Base-by-base conservation (phyloP, 768 basidiomycete genomes). In the Suillus subalutaceus region DNA sequence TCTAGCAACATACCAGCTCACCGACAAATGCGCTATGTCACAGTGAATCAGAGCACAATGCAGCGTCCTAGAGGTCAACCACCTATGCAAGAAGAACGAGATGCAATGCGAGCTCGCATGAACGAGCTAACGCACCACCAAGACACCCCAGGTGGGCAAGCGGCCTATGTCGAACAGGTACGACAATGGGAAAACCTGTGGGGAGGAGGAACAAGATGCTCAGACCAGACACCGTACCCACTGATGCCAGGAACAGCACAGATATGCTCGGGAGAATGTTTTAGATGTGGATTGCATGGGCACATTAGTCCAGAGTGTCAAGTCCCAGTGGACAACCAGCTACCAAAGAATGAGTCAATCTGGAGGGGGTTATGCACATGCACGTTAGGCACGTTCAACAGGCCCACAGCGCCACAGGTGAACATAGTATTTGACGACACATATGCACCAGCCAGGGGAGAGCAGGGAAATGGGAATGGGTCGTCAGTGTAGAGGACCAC, bases 401-500 rank as follows among this genome's bases (percentile, higher is more conserved):
- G n/a, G 6, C n/a, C 46, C 1, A 48, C n/a, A 13, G 46, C 12
- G 5, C 46, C n/a, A 4, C 46, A 48, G 12, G 10, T 48, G 9
- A 48, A 48, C n/a, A 23, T 48, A 0, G 12, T 48, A 13, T 48
- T 48, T 1, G 46, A 48, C 0, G 5, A 43, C 2, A 7, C 43
- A 4, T 20, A n/a, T 10, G 10, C 0, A n/a, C n/a, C n/a, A n/a
- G n/a, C n/a, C n/a, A n/a, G n/a, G 1, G 60, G 38, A 16, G 40
- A 41, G 4, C 60, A 62, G 60, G 60, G 60, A 62, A 62, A 62
- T 9, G 60, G 41, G 41, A n/a, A 9, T 0, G 60, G 60, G 60
- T 43, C 12, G n/a, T 62, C 26, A 4, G 41, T 61, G 60, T 61
- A 30, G 60, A 61, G 40, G 60, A 61, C n/a, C 60, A 61, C 60